Base-by-base conservation (phyloP, 192 early-diverging fungal species). In the Coemansia sp. region DNA sequence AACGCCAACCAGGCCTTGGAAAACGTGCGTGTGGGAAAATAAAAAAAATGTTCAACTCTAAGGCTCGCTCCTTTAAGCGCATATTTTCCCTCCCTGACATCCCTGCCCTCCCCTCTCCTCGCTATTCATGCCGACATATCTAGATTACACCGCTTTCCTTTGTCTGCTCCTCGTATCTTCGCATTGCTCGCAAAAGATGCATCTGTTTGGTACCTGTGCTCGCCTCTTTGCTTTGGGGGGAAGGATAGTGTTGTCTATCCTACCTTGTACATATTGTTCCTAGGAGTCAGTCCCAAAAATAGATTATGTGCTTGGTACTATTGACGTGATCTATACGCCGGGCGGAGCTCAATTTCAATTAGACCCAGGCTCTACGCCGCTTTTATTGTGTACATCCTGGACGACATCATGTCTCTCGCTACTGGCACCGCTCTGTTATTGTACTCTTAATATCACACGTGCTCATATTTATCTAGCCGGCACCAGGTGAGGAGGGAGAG, bases 11-110 rank as follows among this genome's bases (percentile, higher is more conserved):
- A 58, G 5, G 29, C 6, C 15, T 5, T 8, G 31, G 55, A 58
- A 58, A 58, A 58, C 55, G 55, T 58, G 55, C 29, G 55, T 58
- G 55, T 58, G 55, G 55, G 55, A 58, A 58, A 55, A 58, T 17
- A 29, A 58, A 58, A 55, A 58, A 31, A 22, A 29, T 31, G 12
- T 12, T 53, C 22, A 29, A 24, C 8, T 27, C 20, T 53, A 11
- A 53, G 51, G 3, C 51, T 12, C 24, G 51, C 22, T 29, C 51
- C 22, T 27, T 55, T 12, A 29, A 55, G 51, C 12, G 12, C 8
- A 24, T 29, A 55, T 13, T 10, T 24, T 24, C 51, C 31, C 51
- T 55, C 51, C 24, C 51, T 15, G 46, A 9, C 19, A 20, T 20
- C 46, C 46, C 46, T 48, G 8, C n/a, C 19, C 9, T 20, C 46